Base-by-base conservation (phyloP, 2,329 filamentous ascomycete species). In the Cercospora beticola region DNA sequence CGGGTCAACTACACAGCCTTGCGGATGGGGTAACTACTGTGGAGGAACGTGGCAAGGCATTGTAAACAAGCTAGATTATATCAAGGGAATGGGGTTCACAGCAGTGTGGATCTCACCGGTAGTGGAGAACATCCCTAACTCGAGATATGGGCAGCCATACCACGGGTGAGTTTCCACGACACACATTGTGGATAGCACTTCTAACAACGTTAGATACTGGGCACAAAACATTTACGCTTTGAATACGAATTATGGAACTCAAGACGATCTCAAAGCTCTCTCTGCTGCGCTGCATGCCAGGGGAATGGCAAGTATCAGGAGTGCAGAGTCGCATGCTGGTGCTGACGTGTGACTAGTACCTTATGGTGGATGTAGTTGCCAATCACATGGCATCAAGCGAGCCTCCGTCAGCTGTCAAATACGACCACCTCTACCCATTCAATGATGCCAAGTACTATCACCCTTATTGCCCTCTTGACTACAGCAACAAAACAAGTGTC, bases 391-490 rank as follows among this genome's bases (percentile, higher is more conserved):
- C 79, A 28, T 80, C 75, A 66, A 75, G 73, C 40, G 75, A 75
- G 21, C 43, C 73, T 30, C 72, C 73, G 5, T 64, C 67, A 31
- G 70, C 69, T 12, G 73, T 79, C 40, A 70, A 78, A 63, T 79
- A 77, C 66, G 75, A 68, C 30, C 72, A 74, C 28, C 79, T 81
- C 71, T 76, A 73, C 16, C 80, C 81, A 6, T 83, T 83, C 74
- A 78, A 81, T 68, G 72, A 76, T 6, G 70, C 73, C 65, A 82
- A 82, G n/a, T 79, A 75, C 66, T 88, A 91, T 75, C 58, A 83
- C 1, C 73, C 82, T 8, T 72, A 72, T 18, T 91, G 89, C 76
- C 74, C 74, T 2, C 81, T 87, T 62, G 78, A 90, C 76, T 89
- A 88, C 79, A 75, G 78, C 62, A 79, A 89, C 75, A 65, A 71